These are phyloP conservation scores for Sphaerostilbella broomeana DNA, from an alignment of 2,329 filamentous ascomycete species.

Conservation along the genomic window DNA sequence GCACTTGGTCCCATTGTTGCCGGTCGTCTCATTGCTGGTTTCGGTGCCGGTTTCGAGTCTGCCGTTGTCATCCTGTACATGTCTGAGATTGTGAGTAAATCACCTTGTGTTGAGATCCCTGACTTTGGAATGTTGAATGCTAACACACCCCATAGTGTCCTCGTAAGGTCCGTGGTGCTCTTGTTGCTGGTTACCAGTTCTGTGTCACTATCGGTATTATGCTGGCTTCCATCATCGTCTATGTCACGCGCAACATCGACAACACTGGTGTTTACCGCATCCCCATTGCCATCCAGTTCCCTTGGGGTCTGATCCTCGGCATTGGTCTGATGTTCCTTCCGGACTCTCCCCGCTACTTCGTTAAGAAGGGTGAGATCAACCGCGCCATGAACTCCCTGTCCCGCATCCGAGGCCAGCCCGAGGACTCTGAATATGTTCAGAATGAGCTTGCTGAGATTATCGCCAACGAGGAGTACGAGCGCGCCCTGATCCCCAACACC, in stretches of 20 bases:
- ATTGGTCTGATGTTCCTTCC: slow-evolving; percentile 68
- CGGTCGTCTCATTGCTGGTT: slow-evolving; percentile 67
- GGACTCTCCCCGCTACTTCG: slow-evolving; percentile 79
- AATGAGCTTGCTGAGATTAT: slow-evolving; percentile 77
- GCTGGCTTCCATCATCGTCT: slow-evolving; percentile 67
- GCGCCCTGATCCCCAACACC: slow-evolving; percentile 56
- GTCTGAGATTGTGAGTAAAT: slow-evolving; percentile 63
- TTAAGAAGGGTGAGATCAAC: slow-evolving; percentile 68
- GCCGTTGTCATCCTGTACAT: slow-evolving; percentile 81
- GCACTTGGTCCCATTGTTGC: slow-evolving; percentile 58
- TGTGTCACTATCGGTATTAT: slow-evolving; percentile 75
- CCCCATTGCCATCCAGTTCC: slow-evolving; percentile 72
- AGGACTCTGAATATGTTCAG: slow-evolving; percentile 67
- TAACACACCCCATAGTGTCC: slow-evolving; percentile 35
- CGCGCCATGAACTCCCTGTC: slow-evolving; percentile 56
- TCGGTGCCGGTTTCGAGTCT: slow-evolving; percentile 75
- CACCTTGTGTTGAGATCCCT: background rate
- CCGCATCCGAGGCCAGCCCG: slow-evolving; percentile 66
- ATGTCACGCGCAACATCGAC: slow-evolving; percentile 56
- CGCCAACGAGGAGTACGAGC: slow-evolving; percentile 84
- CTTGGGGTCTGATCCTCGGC: slow-evolving; percentile 71
- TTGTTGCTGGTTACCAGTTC: slow-evolving; percentile 80
- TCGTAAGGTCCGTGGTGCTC: slow-evolving; percentile 66
- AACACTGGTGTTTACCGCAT: slow-evolving; percentile 71
- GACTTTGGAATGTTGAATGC: background rate